These are phyloP conservation scores for Fusarium heterosporum DNA, from an alignment of 2,329 filamentous ascomycete genomes.

Conservation along the genomic window DNA sequence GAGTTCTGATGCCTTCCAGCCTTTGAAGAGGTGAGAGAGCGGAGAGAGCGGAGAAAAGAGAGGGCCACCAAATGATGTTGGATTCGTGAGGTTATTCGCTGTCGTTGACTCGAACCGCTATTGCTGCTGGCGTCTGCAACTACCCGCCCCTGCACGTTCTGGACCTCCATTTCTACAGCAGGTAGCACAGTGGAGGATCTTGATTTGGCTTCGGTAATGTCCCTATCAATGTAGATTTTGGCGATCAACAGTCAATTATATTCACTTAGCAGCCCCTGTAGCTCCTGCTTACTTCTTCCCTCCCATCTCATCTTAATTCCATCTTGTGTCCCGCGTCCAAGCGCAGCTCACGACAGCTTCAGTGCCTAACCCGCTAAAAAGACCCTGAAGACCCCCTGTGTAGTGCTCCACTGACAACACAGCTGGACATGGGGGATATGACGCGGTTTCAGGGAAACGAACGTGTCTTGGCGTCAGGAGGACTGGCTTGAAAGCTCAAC, in stretches of 20 bases:
- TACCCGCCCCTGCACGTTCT: constrained; percentile 37
- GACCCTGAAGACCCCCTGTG: constrained; percentile 12
- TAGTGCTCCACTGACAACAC: constrained; percentile 21
- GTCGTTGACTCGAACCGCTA: constrained; percentile 13
- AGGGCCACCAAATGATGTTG: constrained; percentile 33
- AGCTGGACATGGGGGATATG: constrained; percentile 1
- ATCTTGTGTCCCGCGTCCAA: background rate
- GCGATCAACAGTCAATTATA: background rate
- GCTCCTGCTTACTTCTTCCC: background rate
- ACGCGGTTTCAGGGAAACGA: constrained; percentile 9
- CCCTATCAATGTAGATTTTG: background rate
- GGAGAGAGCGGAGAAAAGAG: constrained; percentile 38
- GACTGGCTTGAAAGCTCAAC: background rate
- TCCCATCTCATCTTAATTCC: constrained; percentile 1
- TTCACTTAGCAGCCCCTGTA: background rate
- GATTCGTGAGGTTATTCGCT: constrained; percentile 41
- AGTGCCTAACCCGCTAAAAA: constrained; percentile 15
- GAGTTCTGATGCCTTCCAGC: constrained; percentile 3
- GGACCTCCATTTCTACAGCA: background rate
- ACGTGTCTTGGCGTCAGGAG: background rate
- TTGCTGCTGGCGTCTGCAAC: constrained; percentile 8
- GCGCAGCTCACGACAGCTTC: constrained; percentile 24
- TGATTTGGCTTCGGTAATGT: background rate
- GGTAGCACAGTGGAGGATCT: background rate
- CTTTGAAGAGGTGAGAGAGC: constrained; percentile 10